Conservation (phyloP, 192 early-diverging fungal genomes). For the Podila epicladia region DNA sequence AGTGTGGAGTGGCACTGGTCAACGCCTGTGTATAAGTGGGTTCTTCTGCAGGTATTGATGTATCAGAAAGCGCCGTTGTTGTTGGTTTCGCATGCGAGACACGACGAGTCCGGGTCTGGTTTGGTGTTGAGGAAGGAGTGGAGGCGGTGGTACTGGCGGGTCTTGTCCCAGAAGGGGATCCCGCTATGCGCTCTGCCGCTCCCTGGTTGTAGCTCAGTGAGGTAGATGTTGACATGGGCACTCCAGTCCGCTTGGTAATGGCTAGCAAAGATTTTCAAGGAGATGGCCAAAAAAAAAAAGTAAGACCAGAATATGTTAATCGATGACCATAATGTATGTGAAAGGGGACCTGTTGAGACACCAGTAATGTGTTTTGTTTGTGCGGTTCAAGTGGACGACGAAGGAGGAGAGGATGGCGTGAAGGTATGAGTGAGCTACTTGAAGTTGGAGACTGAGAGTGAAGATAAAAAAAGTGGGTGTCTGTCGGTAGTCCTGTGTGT, state of each 20-base stretch:
- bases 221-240: not conserved
- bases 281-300: not conserved
- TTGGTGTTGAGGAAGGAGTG: not conserved
- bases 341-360: too few species aligned
- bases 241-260: not conserved
- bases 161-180: slow-evolving; percentile 1
- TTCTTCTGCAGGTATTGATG: not conserved
- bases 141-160: not conserved
- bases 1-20: not conserved
- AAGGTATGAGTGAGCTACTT: too few species aligned
- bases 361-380: too few species aligned
- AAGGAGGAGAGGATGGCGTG: too few species aligned
- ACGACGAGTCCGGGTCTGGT: too few species aligned
- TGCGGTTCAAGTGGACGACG: too few species aligned
- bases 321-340: too few species aligned
- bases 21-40: not conserved
- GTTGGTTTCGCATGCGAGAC: not conserved
- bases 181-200: not conserved
- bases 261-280: not conserved
- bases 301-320: not conserved
- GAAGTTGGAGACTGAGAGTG: not conserved
- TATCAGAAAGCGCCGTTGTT: too few species aligned
- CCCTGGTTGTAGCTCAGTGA: not conserved
- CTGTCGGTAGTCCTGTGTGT: not conserved
- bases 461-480: not conserved